phyloP scores from a whole-genome alignment of 306 rosid species.

The Fragaria iinumae region DNA sequence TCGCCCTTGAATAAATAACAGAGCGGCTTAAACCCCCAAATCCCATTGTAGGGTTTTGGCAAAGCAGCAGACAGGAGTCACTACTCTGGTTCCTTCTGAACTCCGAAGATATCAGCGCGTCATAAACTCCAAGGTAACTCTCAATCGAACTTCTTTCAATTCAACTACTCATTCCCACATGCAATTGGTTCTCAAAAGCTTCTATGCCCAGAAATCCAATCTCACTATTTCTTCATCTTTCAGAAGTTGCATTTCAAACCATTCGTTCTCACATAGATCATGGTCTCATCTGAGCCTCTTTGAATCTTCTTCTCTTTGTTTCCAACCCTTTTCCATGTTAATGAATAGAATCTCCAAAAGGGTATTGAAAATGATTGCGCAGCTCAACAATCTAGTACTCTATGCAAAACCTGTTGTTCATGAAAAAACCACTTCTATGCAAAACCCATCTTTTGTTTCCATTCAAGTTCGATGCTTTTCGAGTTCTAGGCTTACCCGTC shows the following conservation, averaged over 20 bases:
- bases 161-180: not conserved
- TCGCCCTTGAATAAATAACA: too few relatives aligned
- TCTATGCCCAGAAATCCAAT: not conserved
- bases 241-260: not conserved
- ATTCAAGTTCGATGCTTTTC: constrained; percentile 27
- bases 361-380: constrained; percentile 38
- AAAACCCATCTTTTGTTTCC: constrained; percentile 27
- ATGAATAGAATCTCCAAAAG: constrained; percentile 19
- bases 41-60: not conserved
- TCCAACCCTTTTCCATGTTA: constrained; percentile 24
- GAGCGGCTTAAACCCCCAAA: not conserved
- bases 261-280: not conserved
- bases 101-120: not conserved
- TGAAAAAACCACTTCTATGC: constrained; percentile 22
- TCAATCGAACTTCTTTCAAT: not conserved
- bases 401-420: constrained; percentile 19
- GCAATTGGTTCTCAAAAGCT: not conserved
- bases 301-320: constrained; percentile 1
- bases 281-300: not conserved
- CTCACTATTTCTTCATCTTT: not conserved
- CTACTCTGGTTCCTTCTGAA: not conserved
- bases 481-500: constrained; percentile 19
- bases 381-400: constrained; percentile 22
- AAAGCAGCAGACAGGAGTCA: not conserved
- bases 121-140: constrained; percentile 16